phyloP scores from a whole-genome alignment of 2,329 filamentous ascomycete species.

The Juglanconis oblonga region DNA sequence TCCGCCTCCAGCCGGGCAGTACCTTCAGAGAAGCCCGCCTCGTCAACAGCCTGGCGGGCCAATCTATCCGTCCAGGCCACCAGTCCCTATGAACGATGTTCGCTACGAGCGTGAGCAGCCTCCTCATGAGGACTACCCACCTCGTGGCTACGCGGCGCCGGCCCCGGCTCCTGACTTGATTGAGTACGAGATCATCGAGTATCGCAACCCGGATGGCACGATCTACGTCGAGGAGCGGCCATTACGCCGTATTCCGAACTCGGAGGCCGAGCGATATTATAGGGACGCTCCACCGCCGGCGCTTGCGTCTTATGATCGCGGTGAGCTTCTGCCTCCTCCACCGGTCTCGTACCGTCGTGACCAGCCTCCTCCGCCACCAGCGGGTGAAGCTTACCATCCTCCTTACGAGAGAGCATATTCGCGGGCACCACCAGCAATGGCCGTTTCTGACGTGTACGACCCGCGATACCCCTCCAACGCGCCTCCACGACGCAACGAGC shows the following conservation, averaged over 20 bases:
- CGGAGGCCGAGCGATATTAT: slow-evolving; percentile 25
- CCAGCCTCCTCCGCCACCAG: slow-evolving; percentile 4
- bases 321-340: neutral
- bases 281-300: slow-evolving; percentile 7
- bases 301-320: slow-evolving; percentile 14
- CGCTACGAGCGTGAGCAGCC: slow-evolving; percentile 28
- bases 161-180: slow-evolving; percentile 28
- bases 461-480: slow-evolving; percentile 11
- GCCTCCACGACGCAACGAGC: slow-evolving; percentile 7
- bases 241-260: slow-evolving; percentile 27
- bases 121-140: slow-evolving; percentile 11
- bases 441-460: slow-evolving; percentile 16
- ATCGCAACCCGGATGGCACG: slow-evolving; percentile 41
- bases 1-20: slow-evolving; percentile 24
- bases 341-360: slow-evolving; percentile 3
- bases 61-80: slow-evolving; percentile 28
- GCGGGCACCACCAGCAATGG: slow-evolving; percentile 3
- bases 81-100: slow-evolving; percentile 23
- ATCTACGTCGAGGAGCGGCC: slow-evolving; percentile 44
- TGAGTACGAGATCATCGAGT: slow-evolving; percentile 44
- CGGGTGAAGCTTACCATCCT: slow-evolving; percentile 8
- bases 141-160: neutral
- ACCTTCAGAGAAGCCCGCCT: slow-evolving; percentile 30
- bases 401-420: slow-evolving; percentile 12
- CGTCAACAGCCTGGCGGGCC: slow-evolving; percentile 23